Evolutionary conservation across 129 eudicot species (phyloP), one percentile per base, ranked within the genome.

Genomic region (Kitagawia praeruptora): DNA sequence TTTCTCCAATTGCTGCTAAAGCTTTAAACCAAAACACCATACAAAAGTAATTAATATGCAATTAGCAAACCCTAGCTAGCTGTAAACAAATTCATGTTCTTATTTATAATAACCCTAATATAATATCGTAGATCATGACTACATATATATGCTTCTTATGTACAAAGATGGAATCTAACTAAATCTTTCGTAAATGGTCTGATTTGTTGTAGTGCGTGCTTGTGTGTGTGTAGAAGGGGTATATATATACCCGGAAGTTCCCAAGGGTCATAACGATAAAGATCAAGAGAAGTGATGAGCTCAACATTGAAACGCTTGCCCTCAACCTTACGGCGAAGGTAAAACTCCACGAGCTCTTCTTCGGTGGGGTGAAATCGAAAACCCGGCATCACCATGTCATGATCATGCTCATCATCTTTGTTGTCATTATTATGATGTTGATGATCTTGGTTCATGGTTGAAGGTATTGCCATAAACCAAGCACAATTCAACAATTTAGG

Each of bases 311-410:
- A 95, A 46, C 86, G 81, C 72, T 95, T 95, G 86, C 98, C 98
- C 91, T 95, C 98, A 61, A 95, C 97, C 91, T 95, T 95, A 85
- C 98, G 97, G 87, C 98, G 96, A 81, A 95, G 98, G 93, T 95
- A 95, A 91, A 95, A 95, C 64, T 95, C 98, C 1, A 95, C 89
- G 21, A 95, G 96, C 70, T 95, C 98, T 84, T 95, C 98, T 75
- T 95, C 98, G 8, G 98, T 95, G 31, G 98, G 98, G 78, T 92
- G 97, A 80, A 95, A 95, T 28, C 98, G 88, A 82, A 95, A 95
- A 1, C 98, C 98, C 1, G 98, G 98, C 98, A 95, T 95, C 66
- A 95, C 98, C 87, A 90, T 78, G 89, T 95, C 98, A 75, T 85
- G 87, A 77, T 95, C 96, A 51, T 90, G 97, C 40, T 88, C 87